These are phyloP conservation scores for Entomortierella beljakovae DNA, from an alignment of 192 early-diverging fungal genomes.

Conservation along the genomic window DNA sequence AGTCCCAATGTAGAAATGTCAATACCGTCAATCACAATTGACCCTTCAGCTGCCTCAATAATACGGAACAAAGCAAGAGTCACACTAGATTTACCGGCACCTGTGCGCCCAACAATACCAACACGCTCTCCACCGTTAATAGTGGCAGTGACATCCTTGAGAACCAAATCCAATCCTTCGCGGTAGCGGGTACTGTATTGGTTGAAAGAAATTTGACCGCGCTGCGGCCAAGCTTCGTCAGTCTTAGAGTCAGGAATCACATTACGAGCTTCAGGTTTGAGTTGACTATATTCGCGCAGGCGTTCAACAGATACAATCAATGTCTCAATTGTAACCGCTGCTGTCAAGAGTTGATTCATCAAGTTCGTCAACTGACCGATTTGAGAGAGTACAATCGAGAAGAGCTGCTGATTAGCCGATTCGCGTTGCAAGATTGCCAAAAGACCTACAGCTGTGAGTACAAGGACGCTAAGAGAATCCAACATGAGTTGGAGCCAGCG, in stretches of 20 bases:
- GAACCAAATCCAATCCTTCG: constrained; percentile 54
- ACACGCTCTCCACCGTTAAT: constrained; percentile 65
- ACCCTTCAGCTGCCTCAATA: constrained; percentile 65
- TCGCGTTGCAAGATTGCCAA: constrained; percentile 20
- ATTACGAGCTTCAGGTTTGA: constrained; percentile 67
- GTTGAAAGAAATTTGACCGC: constrained; percentile 61
- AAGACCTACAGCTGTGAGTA: constrained; percentile 4
- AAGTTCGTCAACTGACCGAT: constrained; percentile 11
- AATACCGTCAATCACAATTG: constrained; percentile 65
- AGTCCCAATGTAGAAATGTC: constrained; percentile 68
- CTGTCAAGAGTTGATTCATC: neutral
- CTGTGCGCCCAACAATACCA: constrained; percentile 68
- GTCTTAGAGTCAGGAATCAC: constrained; percentile 19
- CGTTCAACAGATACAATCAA: constrained; percentile 83
- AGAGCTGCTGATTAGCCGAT: constrained; percentile 5
- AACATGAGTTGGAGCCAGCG: constrained; percentile 21
- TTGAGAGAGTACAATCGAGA: constrained; percentile 8
- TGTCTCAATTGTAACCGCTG: constrained; percentile 4
- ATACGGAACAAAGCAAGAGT: constrained; percentile 76
- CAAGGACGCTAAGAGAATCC: constrained; percentile 9
- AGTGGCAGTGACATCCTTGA: constrained; percentile 58
- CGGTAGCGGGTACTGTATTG: constrained; percentile 64
- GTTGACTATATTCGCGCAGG: constrained; percentile 75
- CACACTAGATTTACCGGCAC: constrained; percentile 75
- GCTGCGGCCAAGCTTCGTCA: constrained; percentile 62